Conservation (phyloP, 2,329 filamentous ascomycete species). For the Ceratocystis colombiana region DNA sequence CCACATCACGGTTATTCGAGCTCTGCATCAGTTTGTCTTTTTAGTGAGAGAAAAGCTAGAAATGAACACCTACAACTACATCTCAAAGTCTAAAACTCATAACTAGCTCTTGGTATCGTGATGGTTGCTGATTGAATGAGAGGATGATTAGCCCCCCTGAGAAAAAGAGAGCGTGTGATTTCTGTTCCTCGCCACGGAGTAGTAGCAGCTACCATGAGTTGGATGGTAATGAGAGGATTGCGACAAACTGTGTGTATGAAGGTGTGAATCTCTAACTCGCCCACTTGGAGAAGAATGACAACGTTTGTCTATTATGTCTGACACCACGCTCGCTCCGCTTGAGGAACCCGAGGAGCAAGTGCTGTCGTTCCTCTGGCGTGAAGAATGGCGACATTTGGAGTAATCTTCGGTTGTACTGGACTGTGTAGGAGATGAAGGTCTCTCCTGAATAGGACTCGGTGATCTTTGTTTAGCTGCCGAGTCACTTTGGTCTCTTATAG, state of each 20-base stretch:
- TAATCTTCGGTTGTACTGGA: background rate
- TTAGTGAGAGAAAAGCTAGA: too few relatives aligned
- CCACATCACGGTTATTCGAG: background rate
- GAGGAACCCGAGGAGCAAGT: too few relatives aligned
- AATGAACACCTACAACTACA: background rate
- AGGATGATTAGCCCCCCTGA: background rate
- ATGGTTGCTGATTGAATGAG: background rate
- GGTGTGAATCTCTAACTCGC: too few relatives aligned
- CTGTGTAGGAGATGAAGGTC: background rate
- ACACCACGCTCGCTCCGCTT: fast-evolving
- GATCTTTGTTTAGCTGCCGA: background rate
- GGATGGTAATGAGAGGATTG: too few relatives aligned
- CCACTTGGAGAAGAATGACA: too few relatives aligned
- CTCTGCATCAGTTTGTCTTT: background rate
- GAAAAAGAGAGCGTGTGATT: background rate
- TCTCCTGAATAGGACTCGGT: background rate
- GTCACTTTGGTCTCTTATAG: background rate
- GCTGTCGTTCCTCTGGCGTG: background rate
- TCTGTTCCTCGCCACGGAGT: background rate
- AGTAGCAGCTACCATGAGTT: too few relatives aligned
- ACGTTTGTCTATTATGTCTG: too few relatives aligned
- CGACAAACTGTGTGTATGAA: too few relatives aligned
- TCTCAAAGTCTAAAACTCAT: background rate
- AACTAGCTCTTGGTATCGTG: background rate
- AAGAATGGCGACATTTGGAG: background rate